Percentiles rank a stretch among this genome's conserved stretches.
Evolutionary conservation across 768 basidiomycete genomes (phyloP).

Genomic region (Mrakia frigida): DNA sequence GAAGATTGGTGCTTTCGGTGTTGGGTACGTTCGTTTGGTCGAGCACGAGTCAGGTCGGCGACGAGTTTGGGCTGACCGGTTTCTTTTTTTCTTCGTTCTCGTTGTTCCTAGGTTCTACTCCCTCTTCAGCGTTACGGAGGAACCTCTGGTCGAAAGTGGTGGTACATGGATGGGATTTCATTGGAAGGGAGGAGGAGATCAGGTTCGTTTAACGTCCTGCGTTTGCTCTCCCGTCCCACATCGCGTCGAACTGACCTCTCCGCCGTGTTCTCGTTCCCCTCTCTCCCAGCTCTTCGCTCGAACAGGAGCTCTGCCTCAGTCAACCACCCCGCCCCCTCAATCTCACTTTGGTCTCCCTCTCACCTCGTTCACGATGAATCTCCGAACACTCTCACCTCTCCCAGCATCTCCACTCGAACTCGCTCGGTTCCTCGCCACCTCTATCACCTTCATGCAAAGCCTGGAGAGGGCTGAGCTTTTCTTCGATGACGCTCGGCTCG

Average conservation of each 20-base stretch:
- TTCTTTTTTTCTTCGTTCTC: too few species aligned
- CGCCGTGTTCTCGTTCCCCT: too few species aligned
- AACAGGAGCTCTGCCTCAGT: constrained; percentile 56
- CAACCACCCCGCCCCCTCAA: constrained; percentile 43
- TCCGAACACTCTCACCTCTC: constrained; percentile 73
- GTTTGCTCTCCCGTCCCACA: neutral
- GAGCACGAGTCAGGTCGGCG: neutral
- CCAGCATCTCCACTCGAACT: constrained; percentile 76
- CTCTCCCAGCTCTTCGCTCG: constrained; percentile 66
- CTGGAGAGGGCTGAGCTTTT: constrained; percentile 71
- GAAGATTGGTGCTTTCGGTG: constrained; percentile 92
- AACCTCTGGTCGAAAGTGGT: constrained; percentile 51
- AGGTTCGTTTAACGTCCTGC: constrained; percentile 40
- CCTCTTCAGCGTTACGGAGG: constrained; percentile 41
- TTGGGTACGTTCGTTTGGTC: constrained; percentile 42
- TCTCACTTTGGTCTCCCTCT: constrained; percentile 50
- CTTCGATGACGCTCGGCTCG: constrained; percentile 69
- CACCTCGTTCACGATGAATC: constrained; percentile 84
- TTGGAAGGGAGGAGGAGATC: constrained; percentile 90
- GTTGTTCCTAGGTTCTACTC: constrained; percentile 64
- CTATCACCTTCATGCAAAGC: constrained; percentile 85
- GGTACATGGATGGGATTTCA: constrained; percentile 88
- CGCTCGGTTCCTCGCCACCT: constrained; percentile 79
- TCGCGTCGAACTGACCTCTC: neutral
- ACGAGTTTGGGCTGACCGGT: neutral